Base-by-base conservation (phyloP, 1,284 basidiomycete species). In the Grifola frondosa region DNA sequence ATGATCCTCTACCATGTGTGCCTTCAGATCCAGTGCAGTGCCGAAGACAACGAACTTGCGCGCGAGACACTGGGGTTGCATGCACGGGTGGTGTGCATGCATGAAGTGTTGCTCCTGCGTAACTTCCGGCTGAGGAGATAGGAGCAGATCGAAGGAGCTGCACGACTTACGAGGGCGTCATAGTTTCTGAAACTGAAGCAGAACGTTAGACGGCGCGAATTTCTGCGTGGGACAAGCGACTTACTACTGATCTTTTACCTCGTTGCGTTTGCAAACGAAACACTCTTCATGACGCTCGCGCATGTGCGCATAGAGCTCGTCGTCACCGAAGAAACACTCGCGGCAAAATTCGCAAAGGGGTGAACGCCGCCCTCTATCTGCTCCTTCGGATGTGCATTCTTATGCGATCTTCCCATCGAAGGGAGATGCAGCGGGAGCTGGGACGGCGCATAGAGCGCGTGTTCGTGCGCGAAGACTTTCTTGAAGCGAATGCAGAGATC, bases 401-500 rank as follows among this genome's bases (percentile, higher is more conserved):
- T 73, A 33, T 70, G 69, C 42, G 68, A 70, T 22, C 83, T 69
- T 37, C 75, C 71, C 57, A 84, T 73, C 0, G 88, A 89, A 0
- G 91, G 92, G 21, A 96, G 72, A 65, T 99, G 96, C 1, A 80
- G 54, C 6, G 79, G 72, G 1, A 98, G 74, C 53, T 87, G 61
- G 58, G 80, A 71, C 2, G 79, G 75, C 1, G 84, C 76, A 62
- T 96, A 97, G 15, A 97, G 66, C 0, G 84, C 80, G 62, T 98
- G 97, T 64, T 99, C 96, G 64, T 99, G 95, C 0, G 91, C 77
- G 67, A 99, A 99, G 35, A 98, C 89, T 57, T 97, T 97, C 69
- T 98, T 94, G 67, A 80, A 77, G 29, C 83, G 77, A 44, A 95
- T 84, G 62, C 97, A 99, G 3, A 99, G 65, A 57, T 94, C 91